These are phyloP conservation scores for Fusarium sp. DNA, from an alignment of 2,329 filamentous ascomycete species.

Conservation along the genomic window DNA sequence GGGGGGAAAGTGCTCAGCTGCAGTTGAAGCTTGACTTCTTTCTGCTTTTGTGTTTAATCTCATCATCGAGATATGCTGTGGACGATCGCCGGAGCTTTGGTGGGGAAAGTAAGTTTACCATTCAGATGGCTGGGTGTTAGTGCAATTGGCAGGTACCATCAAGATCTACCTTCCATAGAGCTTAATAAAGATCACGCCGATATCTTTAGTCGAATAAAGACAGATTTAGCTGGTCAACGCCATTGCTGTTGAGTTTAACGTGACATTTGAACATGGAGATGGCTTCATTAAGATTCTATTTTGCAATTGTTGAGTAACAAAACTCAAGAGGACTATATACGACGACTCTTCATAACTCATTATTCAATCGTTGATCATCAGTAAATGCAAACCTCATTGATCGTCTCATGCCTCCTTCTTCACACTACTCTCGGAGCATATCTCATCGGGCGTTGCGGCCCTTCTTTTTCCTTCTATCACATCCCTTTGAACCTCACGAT, in stretches of 20 bases:
- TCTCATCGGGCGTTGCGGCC: slow-evolving; percentile 5
- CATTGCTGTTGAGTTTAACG: not conserved
- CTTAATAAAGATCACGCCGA: not conserved
- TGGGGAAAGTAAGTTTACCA: slow-evolving; percentile 12
- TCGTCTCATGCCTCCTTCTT: slow-evolving; percentile 29
- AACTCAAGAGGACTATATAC: not conserved
- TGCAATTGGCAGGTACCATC: slow-evolving; percentile 8
- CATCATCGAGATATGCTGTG: slow-evolving; percentile 34
- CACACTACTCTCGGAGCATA: not conserved
- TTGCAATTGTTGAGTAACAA: not conserved
- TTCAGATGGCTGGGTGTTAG: slow-evolving; percentile 12
- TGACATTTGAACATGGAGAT: not conserved
- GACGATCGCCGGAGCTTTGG: slow-evolving; percentile 32
- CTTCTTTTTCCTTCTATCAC: slow-evolving; percentile 8
- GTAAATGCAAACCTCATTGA: slow-evolving; percentile 25
- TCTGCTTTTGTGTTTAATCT: slow-evolving; percentile 11
- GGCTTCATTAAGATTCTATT: not conserved
- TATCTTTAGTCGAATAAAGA: not conserved
- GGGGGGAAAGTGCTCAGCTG: slow-evolving; percentile 12
- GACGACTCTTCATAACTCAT: not conserved
- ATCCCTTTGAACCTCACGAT: not conserved
- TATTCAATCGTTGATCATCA: slow-evolving; percentile 31
- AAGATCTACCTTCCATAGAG: slow-evolving; percentile 2
- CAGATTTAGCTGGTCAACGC: not conserved
- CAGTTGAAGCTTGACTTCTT: slow-evolving; percentile 8